phyloP scores from a whole-genome alignment of 495 filamentous ascomycete species.

The Durotheca rogersii region DNA sequence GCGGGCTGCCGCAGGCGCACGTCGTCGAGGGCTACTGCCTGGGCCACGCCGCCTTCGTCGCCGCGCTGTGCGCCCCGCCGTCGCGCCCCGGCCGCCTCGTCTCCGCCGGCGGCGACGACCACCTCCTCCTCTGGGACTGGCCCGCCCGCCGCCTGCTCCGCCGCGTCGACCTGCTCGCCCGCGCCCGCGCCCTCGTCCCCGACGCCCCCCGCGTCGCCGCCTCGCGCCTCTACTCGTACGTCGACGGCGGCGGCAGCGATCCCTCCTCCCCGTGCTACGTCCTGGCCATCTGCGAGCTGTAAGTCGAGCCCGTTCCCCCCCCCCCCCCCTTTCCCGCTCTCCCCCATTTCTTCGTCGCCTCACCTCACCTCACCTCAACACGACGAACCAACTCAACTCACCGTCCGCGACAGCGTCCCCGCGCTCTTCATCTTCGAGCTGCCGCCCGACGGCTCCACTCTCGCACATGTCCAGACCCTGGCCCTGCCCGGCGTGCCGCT shows the following conservation, averaged over 20 bases:
- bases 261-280: too few species aligned
- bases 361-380: neutral
- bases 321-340: constrained; percentile 1
- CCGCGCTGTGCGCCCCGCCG: constrained; percentile 64
- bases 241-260: constrained; percentile 13
- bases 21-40: constrained; percentile 87
- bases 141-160: constrained; percentile 51
- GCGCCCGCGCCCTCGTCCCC: constrained; percentile 37
- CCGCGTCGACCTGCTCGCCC: constrained; percentile 51
- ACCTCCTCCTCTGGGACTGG: constrained; percentile 85
- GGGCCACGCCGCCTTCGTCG: constrained; percentile 81
- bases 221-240: constrained; percentile 45
- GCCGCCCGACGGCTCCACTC: constrained; percentile 41
- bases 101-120: constrained; percentile 82
- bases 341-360: neutral
- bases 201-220: constrained; percentile 52
- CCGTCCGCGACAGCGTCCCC: constrained; percentile 60
- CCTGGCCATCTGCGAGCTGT: constrained; percentile 71
- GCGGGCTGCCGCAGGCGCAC: constrained; percentile 78
- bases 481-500: constrained; percentile 61
- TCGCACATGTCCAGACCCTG: constrained; percentile 51
- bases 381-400: too few species aligned
- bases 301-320: constrained; percentile 34
- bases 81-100: constrained; percentile 61
- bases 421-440: constrained; percentile 61